Base-by-base conservation (phyloP, 345 rosid species). In the Leavenworthia alabamica region DNA sequence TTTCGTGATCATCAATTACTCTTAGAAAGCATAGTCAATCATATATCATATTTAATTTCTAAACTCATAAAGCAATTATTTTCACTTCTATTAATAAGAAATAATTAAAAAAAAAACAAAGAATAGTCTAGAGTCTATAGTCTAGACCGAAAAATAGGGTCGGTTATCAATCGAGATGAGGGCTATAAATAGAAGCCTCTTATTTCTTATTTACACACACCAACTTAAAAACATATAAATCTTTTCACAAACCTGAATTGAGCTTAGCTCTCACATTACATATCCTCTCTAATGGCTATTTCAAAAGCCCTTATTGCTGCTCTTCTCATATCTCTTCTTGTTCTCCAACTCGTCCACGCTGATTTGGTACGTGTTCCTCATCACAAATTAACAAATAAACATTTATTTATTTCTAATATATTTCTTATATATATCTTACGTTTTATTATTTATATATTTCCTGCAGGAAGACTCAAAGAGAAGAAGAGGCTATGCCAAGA, bases 271-370 rank as follows among this genome's bases (percentile, higher is more conserved):
- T 56, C 71, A 48, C 41, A 16, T 56, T 36, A 36, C 27, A 12
- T 29, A 48, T 12, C 15, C 55, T 48, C 64, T 51, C 47, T 40
- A 28, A 81, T 81, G 93, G 80, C 82, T 32, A 37, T 71, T 22
- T 55, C 80, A 11, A 80, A 75, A 67, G 37, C 71, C 56, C 56
- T 77, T 50, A 39, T 78, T 43, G 82, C 83, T 67, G 73, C 78
- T 39, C 70, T 80, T 62, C 74, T 84, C 67, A 32, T 82, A 62
- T 84, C 81, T 50, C 77, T 84, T 49, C 74, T 82, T 36, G 41
- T 80, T 52, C 77, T 80, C 49, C 79, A 72, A 40, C 65, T 75
- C 22, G 82, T 56, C 13, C 67, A 67, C 12, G 83, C 87, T 31
- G 78, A 67, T 47, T 2, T 27, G 27, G 73, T 67, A 37, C 33